Percentiles rank a stretch among this genome's conserved stretches.
Evolutionary conservation across 768 basidiomycete genomes (phyloP).

Genomic region (Cyclocybe aegerita): DNA sequence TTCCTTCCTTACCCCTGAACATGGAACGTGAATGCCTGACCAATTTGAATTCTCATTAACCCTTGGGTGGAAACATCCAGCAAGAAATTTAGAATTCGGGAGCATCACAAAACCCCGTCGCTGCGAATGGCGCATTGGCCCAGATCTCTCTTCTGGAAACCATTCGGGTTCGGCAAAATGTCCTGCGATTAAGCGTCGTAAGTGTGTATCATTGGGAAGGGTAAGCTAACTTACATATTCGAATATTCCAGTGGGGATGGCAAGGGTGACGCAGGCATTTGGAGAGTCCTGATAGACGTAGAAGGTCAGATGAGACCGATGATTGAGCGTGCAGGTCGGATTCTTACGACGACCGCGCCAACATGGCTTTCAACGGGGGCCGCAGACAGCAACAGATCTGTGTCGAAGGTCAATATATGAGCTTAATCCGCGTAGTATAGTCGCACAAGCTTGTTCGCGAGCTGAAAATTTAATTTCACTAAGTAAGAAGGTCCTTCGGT

Average conservation of each 20-base stretch:
- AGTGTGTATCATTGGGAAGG: not conserved
- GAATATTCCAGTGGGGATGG: constrained; percentile 76
- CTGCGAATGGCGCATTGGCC: constrained; percentile 69
- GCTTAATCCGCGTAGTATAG: not conserved
- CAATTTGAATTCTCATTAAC: no score
- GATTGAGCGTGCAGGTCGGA: not conserved
- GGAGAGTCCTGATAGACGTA: constrained; percentile 57
- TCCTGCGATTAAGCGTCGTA: constrained; percentile 38
- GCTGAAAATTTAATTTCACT: constrained; percentile 34
- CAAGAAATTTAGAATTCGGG: not conserved
- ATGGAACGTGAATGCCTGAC: no score
- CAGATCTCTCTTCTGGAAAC: constrained; percentile 55
- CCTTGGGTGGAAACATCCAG: no score
- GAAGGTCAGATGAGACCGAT: not conserved
- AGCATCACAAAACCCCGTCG: constrained; percentile 44
- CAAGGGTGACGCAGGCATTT: constrained; percentile 76
- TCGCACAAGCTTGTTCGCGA: constrained; percentile 71
- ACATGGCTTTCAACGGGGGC: constrained; percentile 72
- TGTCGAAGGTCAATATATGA: not conserved
- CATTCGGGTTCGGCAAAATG: constrained; percentile 65
- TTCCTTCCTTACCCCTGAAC: no score
- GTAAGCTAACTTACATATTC: constrained; percentile 47
- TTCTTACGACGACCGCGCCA: constrained; percentile 64
- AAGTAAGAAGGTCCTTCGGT: not conserved
- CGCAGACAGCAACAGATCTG: constrained; percentile 66